Conservation (phyloP, 2,329 filamentous ascomycete genomes). For the Xylaria multiplex region DNA sequence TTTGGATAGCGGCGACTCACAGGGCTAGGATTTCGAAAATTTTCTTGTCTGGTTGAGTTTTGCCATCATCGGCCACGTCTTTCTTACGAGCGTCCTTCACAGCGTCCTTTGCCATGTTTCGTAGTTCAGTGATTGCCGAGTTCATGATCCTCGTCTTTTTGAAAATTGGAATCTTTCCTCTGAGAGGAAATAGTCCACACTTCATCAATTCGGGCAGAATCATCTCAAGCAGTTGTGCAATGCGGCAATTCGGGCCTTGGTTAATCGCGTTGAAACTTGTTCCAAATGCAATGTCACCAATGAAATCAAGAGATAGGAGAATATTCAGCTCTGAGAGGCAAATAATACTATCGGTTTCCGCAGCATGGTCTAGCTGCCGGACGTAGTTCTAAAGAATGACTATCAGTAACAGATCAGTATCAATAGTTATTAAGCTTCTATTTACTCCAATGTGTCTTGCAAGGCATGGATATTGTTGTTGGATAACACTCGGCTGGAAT, state of each 20-base stretch:
- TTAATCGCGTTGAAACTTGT: slow-evolving; percentile 34
- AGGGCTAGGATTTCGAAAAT: slow-evolving; percentile 34
- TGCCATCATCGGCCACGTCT: slow-evolving; percentile 10
- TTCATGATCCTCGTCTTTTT: slow-evolving; percentile 32
- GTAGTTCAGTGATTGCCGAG: slow-evolving; percentile 27
- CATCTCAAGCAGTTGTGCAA: slow-evolving; percentile 35
- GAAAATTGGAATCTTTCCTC: slow-evolving; percentile 29
- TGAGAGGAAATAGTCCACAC: slow-evolving; percentile 31
- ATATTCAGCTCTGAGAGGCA: slow-evolving; percentile 32
- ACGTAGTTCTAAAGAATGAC: slow-evolving; percentile 20
- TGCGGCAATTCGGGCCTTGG: slow-evolving; percentile 30
- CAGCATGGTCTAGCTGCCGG: slow-evolving; percentile 28
- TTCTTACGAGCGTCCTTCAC: slow-evolving; percentile 29
- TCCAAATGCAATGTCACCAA: slow-evolving; percentile 35
- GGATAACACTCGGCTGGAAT: slow-evolving; percentile 32
- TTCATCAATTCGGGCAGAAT: slow-evolving; percentile 35
- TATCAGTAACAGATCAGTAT: not conserved
- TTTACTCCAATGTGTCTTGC: slow-evolving; percentile 29
- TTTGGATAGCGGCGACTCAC: slow-evolving; percentile 8
- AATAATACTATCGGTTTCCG: slow-evolving; percentile 11
- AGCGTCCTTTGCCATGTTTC: slow-evolving; percentile 32
- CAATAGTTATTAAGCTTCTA: not conserved
- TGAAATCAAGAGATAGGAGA: slow-evolving; percentile 34
- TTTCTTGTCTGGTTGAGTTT: slow-evolving; percentile 32
- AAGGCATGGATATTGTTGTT: slow-evolving; percentile 27